A percentile compares a stretch with the other conserved stretches of the same genome.
Conservation (phyloP, 345 rosid species). For the Eucalyptus cloeziana region DNA sequence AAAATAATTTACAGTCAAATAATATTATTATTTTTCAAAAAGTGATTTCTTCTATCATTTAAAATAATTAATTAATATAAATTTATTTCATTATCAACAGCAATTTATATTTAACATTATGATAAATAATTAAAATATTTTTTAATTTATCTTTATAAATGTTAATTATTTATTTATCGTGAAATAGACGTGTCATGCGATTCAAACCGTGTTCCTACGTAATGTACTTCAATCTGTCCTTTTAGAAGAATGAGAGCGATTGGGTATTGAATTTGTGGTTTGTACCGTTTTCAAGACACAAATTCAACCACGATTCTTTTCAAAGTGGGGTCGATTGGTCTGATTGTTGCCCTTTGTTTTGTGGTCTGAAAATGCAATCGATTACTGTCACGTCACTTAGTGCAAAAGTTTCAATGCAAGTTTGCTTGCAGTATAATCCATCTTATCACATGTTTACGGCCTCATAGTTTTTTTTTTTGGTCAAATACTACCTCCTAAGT, state of each 20-base stretch:
- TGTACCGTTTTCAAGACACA: neutral
- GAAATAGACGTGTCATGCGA: neutral
- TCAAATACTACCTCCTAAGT: neutral
- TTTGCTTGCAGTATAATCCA: neutral
- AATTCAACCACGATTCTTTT: neutral
- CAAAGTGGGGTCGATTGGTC: neutral
- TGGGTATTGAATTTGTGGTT: neutral
- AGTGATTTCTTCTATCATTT: conserved; percentile 12
- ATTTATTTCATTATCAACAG: neutral
- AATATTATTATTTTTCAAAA: conserved; percentile 12
- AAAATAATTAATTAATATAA: no score
- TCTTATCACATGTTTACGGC: neutral
- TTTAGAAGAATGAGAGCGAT: neutral
- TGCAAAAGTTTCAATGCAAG: neutral
- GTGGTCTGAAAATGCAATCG: neutral
- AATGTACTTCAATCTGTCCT: neutral
- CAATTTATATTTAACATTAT: neutral
- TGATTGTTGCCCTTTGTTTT: neutral
- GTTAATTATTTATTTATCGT: accelerated
- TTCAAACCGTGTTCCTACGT: no score
- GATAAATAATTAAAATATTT: neutral
- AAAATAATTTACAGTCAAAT: neutral
- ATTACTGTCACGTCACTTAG: neutral
- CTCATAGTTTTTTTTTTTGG: neutral
- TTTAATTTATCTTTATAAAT: neutral